Evolutionary conservation across 257 asterid species (phyloP), one percentile per base, ranked within the genome.

Genomic region (Forsythia suspensa): DNA sequence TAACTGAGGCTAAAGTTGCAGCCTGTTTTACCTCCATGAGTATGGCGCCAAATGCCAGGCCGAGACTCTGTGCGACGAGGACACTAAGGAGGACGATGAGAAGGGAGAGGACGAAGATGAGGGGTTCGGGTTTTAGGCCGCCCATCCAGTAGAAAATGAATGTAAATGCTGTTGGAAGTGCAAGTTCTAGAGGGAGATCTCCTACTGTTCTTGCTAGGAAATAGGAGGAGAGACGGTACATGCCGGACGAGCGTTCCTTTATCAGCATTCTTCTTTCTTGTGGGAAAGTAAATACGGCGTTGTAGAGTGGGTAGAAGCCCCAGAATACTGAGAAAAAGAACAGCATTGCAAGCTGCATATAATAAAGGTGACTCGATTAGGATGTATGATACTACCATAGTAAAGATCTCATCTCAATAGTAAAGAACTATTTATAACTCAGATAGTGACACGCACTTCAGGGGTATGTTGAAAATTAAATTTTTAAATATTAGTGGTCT

Each of bases 301-400:
- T 96, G 89, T 96, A 96, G 24, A 96, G 94, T 34, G 99, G 98
- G 89, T 92, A 96, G 88, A 96, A 96, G 12, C 99, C 97, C 99
- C 99, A 96, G 77, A 96, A 96, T 39, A 96, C 99, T 0, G 99
- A 88, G 90, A 83, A 96, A 79, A 96, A 96, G 90, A 92, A 96
- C 37, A 96, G 6, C 99, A 96, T 94, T 8, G 97, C 97, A 36
- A 88, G 88, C 99, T 96, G 99, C 87, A 86, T 0, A 41, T 39
- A 70, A 5, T 5, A 52, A 20, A 52, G 15, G 24, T 52, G 13
- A 46, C 18, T 12, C 3, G 16, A 48, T 48, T 48, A 48, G 7
- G 59, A 48, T 15, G n/a, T 2, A 13, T 48, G 15, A 48, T 48
- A 48, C 20, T 48, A 13, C 12, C 12, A 10, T 8, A 48, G 18